Base-by-base conservation (phyloP, 176 grass and related monocot species). In the Otatea glauca region DNA sequence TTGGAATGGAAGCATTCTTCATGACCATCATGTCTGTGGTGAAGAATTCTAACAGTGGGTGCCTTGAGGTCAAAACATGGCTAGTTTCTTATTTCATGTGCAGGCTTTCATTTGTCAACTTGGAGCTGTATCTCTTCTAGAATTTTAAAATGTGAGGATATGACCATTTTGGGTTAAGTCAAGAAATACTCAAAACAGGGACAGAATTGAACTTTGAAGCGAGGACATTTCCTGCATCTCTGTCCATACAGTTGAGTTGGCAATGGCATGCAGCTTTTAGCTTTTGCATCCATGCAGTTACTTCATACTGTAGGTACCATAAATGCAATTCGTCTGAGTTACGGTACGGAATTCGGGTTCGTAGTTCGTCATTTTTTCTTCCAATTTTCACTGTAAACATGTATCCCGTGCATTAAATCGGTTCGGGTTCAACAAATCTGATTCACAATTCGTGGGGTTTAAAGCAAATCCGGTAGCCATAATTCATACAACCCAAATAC, bases 1-100 rank as follows among this genome's bases (percentile, higher is more conserved):
- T 56, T 42, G 29, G 43, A 64, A 6, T 76, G 27, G 44, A 81
- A 71, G 77, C 71, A 7, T 76, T 89, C 77, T 70, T 45, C 6
- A 29, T 6, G 55, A 34, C 42, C 42, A 76, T 81, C 51, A 77
- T 81, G 72, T 39, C 0, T 51, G 2, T 0, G 1, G 10, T 47
- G 68, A 66, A 62, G 16, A 48, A 58, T 16, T 29, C 14, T 10
- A 16, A 14, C 41, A 41, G 5, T 10, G 17, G 37, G 39, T 9
- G 43, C 50, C 42, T 2, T 54, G 3, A 42, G 68, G 37, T 88
- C 87, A 84, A 65, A 47, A 29, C 47, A 38, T 65, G 11, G 0
- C 8, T 15, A 20, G 9, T 61, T 35, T 0, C 8, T 15, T 25
- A 5, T 61, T 16, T 5, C 37, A 9, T 11, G 37, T 34, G 24